phyloP scores from a whole-genome alignment of 2,329 filamentous ascomycete genomes.

The Thielaviopsis ethacetica region DNA sequence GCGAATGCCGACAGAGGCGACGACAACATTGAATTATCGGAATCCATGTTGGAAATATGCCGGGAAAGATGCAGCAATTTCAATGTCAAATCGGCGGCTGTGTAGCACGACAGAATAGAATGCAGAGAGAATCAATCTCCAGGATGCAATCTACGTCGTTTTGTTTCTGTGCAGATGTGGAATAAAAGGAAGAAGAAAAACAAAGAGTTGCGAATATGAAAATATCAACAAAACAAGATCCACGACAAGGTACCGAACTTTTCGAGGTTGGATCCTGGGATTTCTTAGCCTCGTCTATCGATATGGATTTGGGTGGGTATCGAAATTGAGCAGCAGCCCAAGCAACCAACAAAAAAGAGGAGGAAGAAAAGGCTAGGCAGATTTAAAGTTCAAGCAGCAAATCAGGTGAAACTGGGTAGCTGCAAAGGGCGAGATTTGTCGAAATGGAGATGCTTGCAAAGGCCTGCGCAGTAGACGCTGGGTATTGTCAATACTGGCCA shows the following conservation, averaged over 20 bases:
- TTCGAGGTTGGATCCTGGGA: neutral
- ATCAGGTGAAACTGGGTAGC: neutral
- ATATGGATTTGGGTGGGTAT: neutral
- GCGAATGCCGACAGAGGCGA: slow-evolving; percentile 39
- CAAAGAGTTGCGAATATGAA: neutral
- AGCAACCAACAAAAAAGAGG: neutral
- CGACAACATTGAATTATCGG: slow-evolving; percentile 26
- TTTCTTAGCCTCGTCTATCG: neutral
- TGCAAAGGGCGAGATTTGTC: neutral
- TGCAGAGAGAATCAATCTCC: slow-evolving; percentile 6
- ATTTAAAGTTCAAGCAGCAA: neutral
- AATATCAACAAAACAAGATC: neutral
- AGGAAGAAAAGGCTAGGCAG: neutral
- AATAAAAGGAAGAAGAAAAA: neutral
- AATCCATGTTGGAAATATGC: neutral
- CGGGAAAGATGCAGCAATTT: neutral
- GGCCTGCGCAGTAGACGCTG: neutral
- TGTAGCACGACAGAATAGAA: slow-evolving; percentile 6
- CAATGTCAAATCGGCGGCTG: neutral
- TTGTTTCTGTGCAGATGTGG: neutral
- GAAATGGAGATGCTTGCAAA: neutral
- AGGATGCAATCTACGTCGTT: neutral
- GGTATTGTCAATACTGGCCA: neutral
- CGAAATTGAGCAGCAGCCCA: neutral
- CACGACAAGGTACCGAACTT: neutral